A percentile compares a stretch with the other conserved stretches of the same genome.
phyloP scores from a whole-genome alignment of 2,329 filamentous ascomycete species.

The Xylaria hypoxylon region DNA sequence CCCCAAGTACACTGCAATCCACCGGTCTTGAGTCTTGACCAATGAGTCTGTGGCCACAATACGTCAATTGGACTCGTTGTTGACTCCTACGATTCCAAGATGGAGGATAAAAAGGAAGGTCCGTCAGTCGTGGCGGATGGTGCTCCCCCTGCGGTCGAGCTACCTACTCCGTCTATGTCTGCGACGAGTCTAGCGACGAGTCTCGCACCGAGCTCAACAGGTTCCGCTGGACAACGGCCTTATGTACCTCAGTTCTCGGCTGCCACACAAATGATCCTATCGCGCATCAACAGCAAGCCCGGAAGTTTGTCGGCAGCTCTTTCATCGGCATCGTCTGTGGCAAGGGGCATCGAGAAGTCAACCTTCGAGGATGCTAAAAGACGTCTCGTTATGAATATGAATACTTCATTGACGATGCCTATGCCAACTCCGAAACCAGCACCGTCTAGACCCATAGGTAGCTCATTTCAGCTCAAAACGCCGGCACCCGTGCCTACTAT shows the following conservation, averaged over 20 bases:
- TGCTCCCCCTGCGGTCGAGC: constrained; percentile 20
- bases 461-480: constrained; percentile 45
- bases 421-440: constrained; percentile 44
- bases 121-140: background rate
- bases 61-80: background rate
- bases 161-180: constrained; percentile 6
- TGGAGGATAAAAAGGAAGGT: constrained; percentile 31
- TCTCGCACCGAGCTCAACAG: constrained; percentile 44
- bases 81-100: background rate
- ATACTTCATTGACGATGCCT: constrained; percentile 55
- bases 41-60: background rate
- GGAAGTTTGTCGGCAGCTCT: constrained; percentile 53
- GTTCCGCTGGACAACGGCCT: constrained; percentile 47
- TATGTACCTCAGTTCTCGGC: constrained; percentile 53
- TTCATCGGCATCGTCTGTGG: constrained; percentile 50
- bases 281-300: constrained; percentile 53
- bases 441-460: constrained; percentile 26
- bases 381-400: constrained; percentile 56
- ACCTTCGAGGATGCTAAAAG: constrained; percentile 56
- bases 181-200: constrained; percentile 35
- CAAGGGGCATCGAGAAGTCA: constrained; percentile 50
- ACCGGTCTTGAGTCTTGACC: background rate
- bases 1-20: background rate
- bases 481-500: constrained; percentile 29
- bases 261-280: constrained; percentile 56